phyloP scores from a whole-genome alignment of 305 asterid species.

The Withania somnifera region DNA sequence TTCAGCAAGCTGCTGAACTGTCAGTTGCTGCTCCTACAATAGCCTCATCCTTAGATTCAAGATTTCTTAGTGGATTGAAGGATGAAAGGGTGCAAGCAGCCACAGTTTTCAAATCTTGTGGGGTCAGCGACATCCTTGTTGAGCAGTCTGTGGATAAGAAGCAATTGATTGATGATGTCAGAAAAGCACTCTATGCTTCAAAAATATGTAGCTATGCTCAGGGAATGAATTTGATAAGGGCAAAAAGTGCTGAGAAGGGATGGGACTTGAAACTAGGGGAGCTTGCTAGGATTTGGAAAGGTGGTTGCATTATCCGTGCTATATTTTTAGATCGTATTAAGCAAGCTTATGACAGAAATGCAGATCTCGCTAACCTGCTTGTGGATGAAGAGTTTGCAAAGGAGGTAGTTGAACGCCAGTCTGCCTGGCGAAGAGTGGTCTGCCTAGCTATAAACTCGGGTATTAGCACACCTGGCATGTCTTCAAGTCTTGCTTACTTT shows the following conservation, averaged over 20 bases:
- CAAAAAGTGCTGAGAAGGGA: constrained; percentile 79
- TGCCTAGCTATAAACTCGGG: constrained; percentile 77
- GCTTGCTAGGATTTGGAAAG: constrained; percentile 95
- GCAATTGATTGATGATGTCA: constrained; percentile 63
- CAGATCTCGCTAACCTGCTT: constrained; percentile 70
- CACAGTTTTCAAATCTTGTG: constrained; percentile 65
- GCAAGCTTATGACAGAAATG: constrained; percentile 78
- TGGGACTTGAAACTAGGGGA: constrained; percentile 87
- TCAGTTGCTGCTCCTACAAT: constrained; percentile 94
- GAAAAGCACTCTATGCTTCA: constrained; percentile 80
- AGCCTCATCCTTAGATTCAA: constrained; percentile 84
- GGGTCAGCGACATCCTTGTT: constrained; percentile 48
- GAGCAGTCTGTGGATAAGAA: constrained; percentile 61
- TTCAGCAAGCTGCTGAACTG: constrained; percentile 94
- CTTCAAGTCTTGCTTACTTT: constrained; percentile 87
- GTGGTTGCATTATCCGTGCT: constrained; percentile 94
- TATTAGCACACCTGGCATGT: constrained; percentile 95
- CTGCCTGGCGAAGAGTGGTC: constrained; percentile 95
- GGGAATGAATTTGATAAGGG: constrained; percentile 89
- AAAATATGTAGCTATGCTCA: constrained; percentile 94
- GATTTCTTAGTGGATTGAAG: constrained; percentile 89
- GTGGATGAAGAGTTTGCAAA: constrained; percentile 91
- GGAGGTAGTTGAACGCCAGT: constrained; percentile 79
- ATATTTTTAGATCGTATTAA: constrained; percentile 89
- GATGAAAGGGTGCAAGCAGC: constrained; percentile 84